Evolutionary conservation across 176 grass and related monocot genomes (phyloP), one percentile per base, ranked within the genome.

Genomic region (Tuctoria greenei): DNA sequence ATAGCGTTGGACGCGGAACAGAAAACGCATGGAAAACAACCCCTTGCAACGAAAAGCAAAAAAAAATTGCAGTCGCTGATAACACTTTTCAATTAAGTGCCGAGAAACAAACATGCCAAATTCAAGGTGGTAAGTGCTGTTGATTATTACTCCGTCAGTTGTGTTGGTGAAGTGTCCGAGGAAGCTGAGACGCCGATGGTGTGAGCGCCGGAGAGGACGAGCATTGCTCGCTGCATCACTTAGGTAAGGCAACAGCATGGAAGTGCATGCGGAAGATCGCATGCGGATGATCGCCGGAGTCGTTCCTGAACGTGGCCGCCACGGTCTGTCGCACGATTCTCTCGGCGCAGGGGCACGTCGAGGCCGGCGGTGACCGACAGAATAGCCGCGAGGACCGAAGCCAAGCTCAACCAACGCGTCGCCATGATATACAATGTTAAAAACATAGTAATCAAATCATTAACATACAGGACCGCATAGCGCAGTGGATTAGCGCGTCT

Each of bases 401-500:
- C 34, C 43, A 83, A 41, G 34, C 40, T 11, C 0, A 61, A 39
- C 73, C 36, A 50, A 21, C 28, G 20, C 26, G 42, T 57, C 57
- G n/a, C n/a, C n/a, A n/a, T n/a, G n/a, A n/a, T n/a, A n/a, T n/a
- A n/a, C n/a, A n/a, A n/a, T n/a, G 6, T 43, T 43, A 43, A 1
- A 43, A 10, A 43, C 9, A 0, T 15, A 4, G 13, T 16, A 46
- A 46, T 13, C 2, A 14, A 0, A 14, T 0, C 0, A 1, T 13
- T 0, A 15, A 47, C 45, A 51, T 18, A 1, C 0, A 15, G 0
- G 95, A 92, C 91, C 91, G 91, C 89, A 95, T 95, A 99, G 95
- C 91, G 95, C 95, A 99, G 95, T 95, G 95, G 95, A 99, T 99
- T 99, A 99, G 95, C 91, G 84, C 89, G 95, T 98, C 95, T 98